Conservation (phyloP, 805 yeast genomes). For the Saccharomycopsis selenospora region DNA sequence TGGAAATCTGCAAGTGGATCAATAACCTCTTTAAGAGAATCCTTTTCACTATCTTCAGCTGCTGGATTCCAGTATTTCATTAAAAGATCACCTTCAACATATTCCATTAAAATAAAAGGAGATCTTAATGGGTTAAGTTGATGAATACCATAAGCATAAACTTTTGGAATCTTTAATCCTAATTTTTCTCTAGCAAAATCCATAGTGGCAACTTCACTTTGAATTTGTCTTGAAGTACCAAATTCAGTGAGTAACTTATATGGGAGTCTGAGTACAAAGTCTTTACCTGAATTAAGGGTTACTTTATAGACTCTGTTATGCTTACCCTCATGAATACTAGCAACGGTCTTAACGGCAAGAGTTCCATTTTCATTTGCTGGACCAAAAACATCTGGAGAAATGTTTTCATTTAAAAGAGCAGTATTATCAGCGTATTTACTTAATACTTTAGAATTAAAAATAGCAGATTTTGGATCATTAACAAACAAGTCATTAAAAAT, state of each 20-base stretch:
- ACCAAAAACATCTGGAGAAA: constrained; percentile 23
- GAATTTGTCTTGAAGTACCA: constrained; percentile 58
- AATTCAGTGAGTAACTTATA: constrained; percentile 65
- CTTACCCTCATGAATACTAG: constrained; percentile 88
- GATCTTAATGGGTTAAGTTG: constrained; percentile 54
- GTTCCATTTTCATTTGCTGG: constrained; percentile 29
- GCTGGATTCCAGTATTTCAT: constrained; percentile 93
- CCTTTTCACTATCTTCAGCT: constrained; percentile 46
- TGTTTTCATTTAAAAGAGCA: constrained; percentile 42
- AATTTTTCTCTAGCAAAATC: constrained; percentile 68
- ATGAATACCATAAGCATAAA: constrained; percentile 56
- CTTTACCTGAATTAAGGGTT: constrained; percentile 51
- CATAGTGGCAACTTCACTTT: constrained; percentile 89
- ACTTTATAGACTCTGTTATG: constrained; percentile 83
- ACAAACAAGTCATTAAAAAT: constrained; percentile 39
- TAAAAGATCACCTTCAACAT: constrained; percentile 66
- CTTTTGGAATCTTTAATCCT: constrained; percentile 65
- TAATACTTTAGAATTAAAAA: constrained; percentile 30
- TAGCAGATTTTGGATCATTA: constrained; percentile 21
- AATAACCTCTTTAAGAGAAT: constrained; percentile 51
- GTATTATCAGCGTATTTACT: constrained; percentile 35
- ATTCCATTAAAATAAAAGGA: constrained; percentile 80
- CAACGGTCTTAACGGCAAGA: constrained; percentile 57
- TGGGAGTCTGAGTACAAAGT: constrained; percentile 76
- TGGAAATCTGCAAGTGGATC: constrained; percentile 68